Conservation (phyloP, 2,329 filamentous ascomycete species). For the Ophiostoma ulmi region DNA sequence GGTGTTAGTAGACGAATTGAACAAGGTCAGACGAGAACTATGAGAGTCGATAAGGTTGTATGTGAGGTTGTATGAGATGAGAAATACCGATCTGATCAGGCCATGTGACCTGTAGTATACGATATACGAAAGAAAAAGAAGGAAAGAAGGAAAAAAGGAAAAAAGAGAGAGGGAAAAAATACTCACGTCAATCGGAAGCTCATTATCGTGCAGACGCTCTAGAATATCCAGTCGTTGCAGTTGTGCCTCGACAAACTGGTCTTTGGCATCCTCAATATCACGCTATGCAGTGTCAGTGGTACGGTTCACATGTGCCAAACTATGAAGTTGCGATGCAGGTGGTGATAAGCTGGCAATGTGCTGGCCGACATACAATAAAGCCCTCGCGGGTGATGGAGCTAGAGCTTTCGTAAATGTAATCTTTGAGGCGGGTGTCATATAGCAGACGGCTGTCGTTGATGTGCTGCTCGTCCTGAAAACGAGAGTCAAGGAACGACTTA, state of each 20-base stretch:
- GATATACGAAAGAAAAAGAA: not conserved
- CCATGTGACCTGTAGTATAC: not conserved
- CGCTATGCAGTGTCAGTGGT: conserved; percentile 25
- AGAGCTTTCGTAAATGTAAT: conserved; percentile 18
- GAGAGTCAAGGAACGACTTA: conserved; percentile 47
- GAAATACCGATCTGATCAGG: not conserved
- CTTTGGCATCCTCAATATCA: conserved; percentile 34
- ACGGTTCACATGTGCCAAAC: not conserved
- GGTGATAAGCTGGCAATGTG: not conserved
- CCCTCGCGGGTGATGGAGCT: conserved; percentile 22
- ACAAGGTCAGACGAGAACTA: no score
- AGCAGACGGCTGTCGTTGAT: conserved; percentile 29
- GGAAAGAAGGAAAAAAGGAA: not conserved
- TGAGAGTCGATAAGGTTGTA: not conserved
- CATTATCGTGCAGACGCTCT: conserved; percentile 40
- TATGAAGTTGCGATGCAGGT: not conserved
- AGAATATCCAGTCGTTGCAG: conserved; percentile 45
- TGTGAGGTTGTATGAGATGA: not conserved
- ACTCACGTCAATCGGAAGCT: conserved; percentile 48
- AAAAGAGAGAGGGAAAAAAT: conserved; percentile 20
- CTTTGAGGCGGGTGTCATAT: conserved; percentile 25
- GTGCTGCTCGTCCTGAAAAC: conserved; percentile 33
- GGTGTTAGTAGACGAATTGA: not conserved
- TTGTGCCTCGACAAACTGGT: conserved; percentile 44
- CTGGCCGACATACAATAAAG: conserved; percentile 25